Base-by-base conservation (phyloP, 176 grass and related monocot genomes). In the Eragrostis nindensis region DNA sequence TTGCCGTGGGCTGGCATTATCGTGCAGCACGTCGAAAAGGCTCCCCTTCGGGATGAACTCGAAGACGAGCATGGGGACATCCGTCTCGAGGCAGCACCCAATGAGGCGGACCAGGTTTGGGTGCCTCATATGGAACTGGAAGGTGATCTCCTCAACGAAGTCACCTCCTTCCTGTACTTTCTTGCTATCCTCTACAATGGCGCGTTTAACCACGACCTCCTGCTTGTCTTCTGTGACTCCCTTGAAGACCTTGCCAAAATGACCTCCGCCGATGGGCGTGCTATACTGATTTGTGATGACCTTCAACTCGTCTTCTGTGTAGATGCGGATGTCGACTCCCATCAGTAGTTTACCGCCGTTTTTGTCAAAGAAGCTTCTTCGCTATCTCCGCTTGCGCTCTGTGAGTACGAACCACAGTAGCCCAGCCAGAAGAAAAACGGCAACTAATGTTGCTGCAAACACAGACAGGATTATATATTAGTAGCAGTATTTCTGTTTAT, bases 1-100 rank as follows among this genome's bases (percentile, higher is more conserved):
- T 0, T 0, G 5, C 0, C 0, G 5, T 1, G 1, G 17, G 1
- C 0, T 0, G 4, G 14, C 3, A 1, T 0, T n/a, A n/a, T n/a
- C 38, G 5, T 70, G 65, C 0, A 80, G 78, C 15, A 59, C 22
- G 4, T 1, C 3, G 0, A 15, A 5, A 39, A 80, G 66, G 78
- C 39, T 80, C 2, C 78, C 52, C 0, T 70, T 70, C 5, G 66
- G 0, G 1, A 80, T 1, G 5, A 19, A 80, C 50, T 80, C 78
- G 1, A 80, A 45, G 19, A 80, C 78, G 1, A 70, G 3, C 29
- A 38, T 78, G 12, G 76, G 62, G 0, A 66, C 27, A 0, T 78
- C 29, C 2, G 45, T 78, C 29, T 78, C 45, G 0, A 78, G 12
- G 29, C 76, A 66, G 22, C 78, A 80, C 0, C 65, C 65, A 0